Conservation (phyloP, 2,329 filamentous ascomycete genomes). For the Colletotrichum sublineola region DNA sequence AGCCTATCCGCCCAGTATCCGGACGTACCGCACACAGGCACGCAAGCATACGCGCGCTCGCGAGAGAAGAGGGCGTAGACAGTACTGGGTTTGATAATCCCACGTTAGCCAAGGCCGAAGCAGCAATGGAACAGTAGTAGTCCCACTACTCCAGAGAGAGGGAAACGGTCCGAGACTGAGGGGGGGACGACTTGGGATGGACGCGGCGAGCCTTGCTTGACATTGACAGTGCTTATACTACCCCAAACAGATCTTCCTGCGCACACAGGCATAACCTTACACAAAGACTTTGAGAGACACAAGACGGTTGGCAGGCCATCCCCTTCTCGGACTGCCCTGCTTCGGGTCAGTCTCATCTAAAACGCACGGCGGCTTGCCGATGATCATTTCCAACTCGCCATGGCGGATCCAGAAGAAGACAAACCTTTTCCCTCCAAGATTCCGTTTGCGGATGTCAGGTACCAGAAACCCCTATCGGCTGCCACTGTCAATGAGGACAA, state of each 20-base stretch:
- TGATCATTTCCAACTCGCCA: not conserved
- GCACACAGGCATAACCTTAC: conserved; percentile 39
- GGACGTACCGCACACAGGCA: conserved; percentile 22
- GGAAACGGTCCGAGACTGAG: conserved; percentile 26
- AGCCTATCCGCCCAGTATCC: conserved; percentile 15
- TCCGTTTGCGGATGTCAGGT: conserved; percentile 32
- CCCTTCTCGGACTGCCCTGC: conserved; percentile 20
- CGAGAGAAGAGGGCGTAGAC: not conserved
- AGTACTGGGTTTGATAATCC: conserved; percentile 24
- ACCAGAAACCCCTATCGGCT: conserved; percentile 1
- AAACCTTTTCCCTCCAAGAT: not conserved
- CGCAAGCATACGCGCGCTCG: conserved; percentile 11
- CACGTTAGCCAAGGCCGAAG: conserved; percentile 36
- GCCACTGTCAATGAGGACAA: not conserved
- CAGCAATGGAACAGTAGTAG: conserved; percentile 30
- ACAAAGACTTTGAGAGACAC: conserved; percentile 21
- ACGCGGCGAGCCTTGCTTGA: conserved; percentile 21
- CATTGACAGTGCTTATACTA: not conserved
- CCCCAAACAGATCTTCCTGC: conserved; percentile 14
- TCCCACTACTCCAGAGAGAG: not conserved
- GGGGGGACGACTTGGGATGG: conserved; percentile 32
- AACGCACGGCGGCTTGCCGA: conserved; percentile 15
- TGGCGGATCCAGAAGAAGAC: conserved; percentile 6
- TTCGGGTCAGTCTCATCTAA: conserved; percentile 31
- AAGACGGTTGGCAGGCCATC: conserved; percentile 34